phyloP scores from a whole-genome alignment of 768 basidiomycete genomes.

The Lactarius deliciosus region DNA sequence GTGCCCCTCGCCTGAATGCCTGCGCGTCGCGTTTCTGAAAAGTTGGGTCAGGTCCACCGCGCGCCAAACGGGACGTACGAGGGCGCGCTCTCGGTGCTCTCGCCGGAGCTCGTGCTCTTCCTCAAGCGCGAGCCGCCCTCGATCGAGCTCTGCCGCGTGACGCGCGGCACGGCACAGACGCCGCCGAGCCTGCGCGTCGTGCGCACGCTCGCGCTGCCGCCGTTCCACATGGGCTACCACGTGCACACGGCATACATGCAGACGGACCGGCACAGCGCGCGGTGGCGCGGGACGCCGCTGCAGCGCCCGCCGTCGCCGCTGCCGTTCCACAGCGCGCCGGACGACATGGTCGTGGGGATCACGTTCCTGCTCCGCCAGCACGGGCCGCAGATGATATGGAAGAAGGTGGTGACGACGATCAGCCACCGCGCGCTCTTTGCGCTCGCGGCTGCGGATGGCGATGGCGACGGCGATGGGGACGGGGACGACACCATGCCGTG shows the following conservation, averaged over 20 bases:
- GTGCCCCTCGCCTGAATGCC: not conserved
- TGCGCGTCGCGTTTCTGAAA: not conserved
- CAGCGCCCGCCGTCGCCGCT: not conserved
- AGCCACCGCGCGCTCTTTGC: conserved; percentile 14
- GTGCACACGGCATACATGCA: conserved; percentile 26
- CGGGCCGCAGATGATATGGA: not conserved
- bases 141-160: conserved; percentile 21
- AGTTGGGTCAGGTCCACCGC: conserved; percentile 10
- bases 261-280: conserved; percentile 12
- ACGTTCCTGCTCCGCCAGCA: conserved; percentile 22
- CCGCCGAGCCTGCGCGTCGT: conserved; percentile 1
- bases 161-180: not conserved
- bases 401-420: conserved; percentile 20
- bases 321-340: conserved; percentile 23
- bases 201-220: conserved; percentile 20
- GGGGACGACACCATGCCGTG: not conserved
- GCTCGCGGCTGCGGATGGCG: conserved; percentile 1
- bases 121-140: conserved; percentile 12
- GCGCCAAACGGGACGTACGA: conserved; percentile 22
- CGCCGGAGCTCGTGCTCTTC: conserved; percentile 16
- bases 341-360: conserved; percentile 23
- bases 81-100: conserved; percentile 22
- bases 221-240: conserved; percentile 2
- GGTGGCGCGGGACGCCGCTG: rapidly evolving
- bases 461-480: not conserved